Evolutionary conservation across 2,329 filamentous ascomycete genomes (phyloP), one percentile per base, ranked within the genome.

Genomic region (Colletotrichum tropicicola): DNA sequence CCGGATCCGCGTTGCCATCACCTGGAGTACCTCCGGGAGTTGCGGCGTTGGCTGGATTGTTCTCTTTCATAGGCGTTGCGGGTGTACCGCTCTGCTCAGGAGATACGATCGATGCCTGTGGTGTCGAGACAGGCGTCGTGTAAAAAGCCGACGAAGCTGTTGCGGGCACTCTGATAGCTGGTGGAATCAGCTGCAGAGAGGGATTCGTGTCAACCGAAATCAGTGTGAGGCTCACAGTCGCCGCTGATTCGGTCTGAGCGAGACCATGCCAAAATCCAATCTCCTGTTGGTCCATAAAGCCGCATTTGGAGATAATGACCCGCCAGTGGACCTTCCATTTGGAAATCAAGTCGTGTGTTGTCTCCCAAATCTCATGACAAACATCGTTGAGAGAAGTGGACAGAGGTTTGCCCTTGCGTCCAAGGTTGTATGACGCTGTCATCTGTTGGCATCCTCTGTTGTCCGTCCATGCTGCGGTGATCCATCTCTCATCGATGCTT

Each of bases 381-480:
- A 94, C 81, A 21, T 92, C 88, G 13, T 81, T 80, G 66, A 93
- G 87, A 2, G 80, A 73, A 13, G 81, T 84, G 7, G 85, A 80
- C 3, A 85, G 73, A 2, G 81, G 74, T 58, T 84, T 81, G 69
- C 85, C 81, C 77, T 88, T 84, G 66, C 89, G 82, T 15, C 88
- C 82, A 45, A 95, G 79, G 70, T 91, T 92, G 75, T 94, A 95
- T 0, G 91, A 91, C 1, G 89, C 86, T 15, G 86, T 92, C 69
- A 89, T 88, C 74, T 94, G 91, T 66, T 91, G 88, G 64, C 87
- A 88, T 2, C 93, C 93, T 25, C 87, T 86, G 69, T 89, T 92
- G 73, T 97, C 92, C 1, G 90, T 92, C 93, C 93, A 97, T 0
- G 91, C 91, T 6, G 89, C 91, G 12, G 90, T 91, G 37, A 96